Base-by-base conservation (phyloP, 768 basidiomycete genomes). In the Mycena chlorophos region DNA sequence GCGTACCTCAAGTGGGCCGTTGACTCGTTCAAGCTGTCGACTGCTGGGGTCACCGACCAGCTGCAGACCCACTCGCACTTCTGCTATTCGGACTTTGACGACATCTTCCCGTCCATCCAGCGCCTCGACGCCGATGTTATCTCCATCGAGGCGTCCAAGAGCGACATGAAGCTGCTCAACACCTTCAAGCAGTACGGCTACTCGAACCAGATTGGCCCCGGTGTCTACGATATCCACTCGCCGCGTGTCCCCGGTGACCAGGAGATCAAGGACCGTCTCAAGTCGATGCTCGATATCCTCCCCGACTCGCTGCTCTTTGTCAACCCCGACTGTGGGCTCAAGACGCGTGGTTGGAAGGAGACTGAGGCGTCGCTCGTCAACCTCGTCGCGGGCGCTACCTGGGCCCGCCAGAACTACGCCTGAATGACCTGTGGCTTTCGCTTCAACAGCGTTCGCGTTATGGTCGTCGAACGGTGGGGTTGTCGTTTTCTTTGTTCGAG, bases 41-140 rank as follows among this genome's bases (percentile, higher is more conserved):
- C 96, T 56, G 92, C 97, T 19, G 97, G 96, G 73, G 97, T 98
- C 66, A 84, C 84, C 69, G 89, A 98, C 71, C 80, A 86, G 58
- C 91, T 93, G 67, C 96, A 98, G 78, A 94, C 94, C 65, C 96
- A 98, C 81, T 98, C 94, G 49, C 97, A 99, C 83, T 96, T 96
- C 84, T 96, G 94, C 80, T 95, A 94, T 80, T 98, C 95, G 54
- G 95, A 98, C 80, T 98, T 98, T 71, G 91, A 89, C 77, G 93
- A 97, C 71, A 98, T 98, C 78, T 98, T 98, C 91, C 86, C 91
- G 27, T 95, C 91, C 57, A 97, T 98, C 71, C 88, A 95, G 74
- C 86, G 88, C 62, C 88, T 99, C 57, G 97, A 99, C 67, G 94
- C 95, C 62, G 97, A 99, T 71, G 94, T 97, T 73, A 98, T 99